Percentiles rank a stretch among this genome's conserved stretches.
phyloP scores from a whole-genome alignment of 768 basidiomycete genomes.

The Calocera viscosa region DNA sequence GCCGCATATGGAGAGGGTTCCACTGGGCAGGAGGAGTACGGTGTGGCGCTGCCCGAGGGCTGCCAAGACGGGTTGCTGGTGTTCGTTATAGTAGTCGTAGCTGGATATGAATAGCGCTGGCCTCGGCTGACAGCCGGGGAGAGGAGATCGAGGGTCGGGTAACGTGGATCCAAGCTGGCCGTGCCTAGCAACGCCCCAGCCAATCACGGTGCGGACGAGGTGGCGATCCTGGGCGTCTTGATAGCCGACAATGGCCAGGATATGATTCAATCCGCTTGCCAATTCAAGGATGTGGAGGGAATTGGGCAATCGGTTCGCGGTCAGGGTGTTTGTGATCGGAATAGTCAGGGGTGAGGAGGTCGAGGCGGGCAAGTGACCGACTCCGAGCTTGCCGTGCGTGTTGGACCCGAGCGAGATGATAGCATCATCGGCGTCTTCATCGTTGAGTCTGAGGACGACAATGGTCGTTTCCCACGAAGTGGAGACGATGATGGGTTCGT shows the following conservation, averaged over 20 bases:
- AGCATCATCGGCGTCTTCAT: conserved; percentile 20
- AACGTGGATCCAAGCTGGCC: conserved; percentile 56
- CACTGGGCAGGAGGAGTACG: conserved; percentile 35
- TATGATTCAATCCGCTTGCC: neutral
- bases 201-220: conserved; percentile 30
- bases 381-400: conserved; percentile 72
- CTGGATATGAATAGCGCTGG: conserved; percentile 25
- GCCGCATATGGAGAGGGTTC: conserved; percentile 43
- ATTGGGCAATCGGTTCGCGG: neutral
- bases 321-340: neutral
- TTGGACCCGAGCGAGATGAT: conserved; percentile 72
- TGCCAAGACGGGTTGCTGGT: conserved; percentile 30
- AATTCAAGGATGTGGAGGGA: neutral
- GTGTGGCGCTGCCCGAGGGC: conserved; percentile 48
- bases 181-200: conserved; percentile 79
- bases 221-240: neutral
- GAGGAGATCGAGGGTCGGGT: neutral
- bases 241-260: conserved; percentile 1
- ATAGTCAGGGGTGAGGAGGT: neutral
- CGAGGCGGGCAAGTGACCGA: conserved; percentile 26
- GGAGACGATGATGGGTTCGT: conserved; percentile 40
- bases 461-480: conserved; percentile 80
- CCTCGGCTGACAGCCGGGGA: neutral
- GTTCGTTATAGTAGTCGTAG: conserved; percentile 26
- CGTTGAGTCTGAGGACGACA: conserved; percentile 41